Conservation (phyloP, 805 yeast genomes). For the Candida coleopterorum region DNA sequence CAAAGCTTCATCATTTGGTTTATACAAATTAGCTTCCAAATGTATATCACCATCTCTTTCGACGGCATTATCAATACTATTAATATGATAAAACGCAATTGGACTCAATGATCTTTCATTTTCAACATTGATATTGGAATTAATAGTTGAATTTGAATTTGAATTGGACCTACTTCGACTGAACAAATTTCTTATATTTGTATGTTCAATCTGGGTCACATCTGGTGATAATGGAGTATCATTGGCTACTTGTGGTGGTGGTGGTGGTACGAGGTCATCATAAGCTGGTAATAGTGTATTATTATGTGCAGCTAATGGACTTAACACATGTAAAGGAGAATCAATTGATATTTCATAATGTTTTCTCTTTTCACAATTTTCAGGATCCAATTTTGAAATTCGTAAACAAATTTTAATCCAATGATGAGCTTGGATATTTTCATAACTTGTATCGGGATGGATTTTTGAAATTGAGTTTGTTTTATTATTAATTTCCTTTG, state of each 20-base stretch:
- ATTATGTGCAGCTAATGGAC: conserved; percentile 74
- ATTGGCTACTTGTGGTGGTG: conserved; percentile 3
- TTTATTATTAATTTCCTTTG: conserved; percentile 56
- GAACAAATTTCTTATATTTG: not conserved
- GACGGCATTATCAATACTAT: conserved; percentile 26
- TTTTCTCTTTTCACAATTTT: conserved; percentile 57
- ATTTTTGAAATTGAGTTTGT: conserved; percentile 35
- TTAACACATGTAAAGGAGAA: conserved; percentile 83
- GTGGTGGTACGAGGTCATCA: conserved; percentile 23
- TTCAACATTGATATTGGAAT: too few species aligned
- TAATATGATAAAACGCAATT: conserved; percentile 23
- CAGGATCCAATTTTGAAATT: conserved; percentile 62
- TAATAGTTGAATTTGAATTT: not conserved
- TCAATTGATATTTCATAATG: conserved; percentile 94
- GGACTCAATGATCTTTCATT: conserved; percentile 1
- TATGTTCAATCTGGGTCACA: conserved; percentile 42
- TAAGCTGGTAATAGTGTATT: conserved; percentile 76
- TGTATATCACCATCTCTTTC: conserved; percentile 37
- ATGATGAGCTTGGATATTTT: conserved; percentile 82
- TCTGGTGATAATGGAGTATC: conserved; percentile 46
- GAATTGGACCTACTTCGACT: conserved; percentile 5
- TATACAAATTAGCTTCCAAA: conserved; percentile 45
- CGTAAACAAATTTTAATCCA: conserved; percentile 91
- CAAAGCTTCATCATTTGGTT: conserved; percentile 42
- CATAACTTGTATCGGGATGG: conserved; percentile 84